A percentile compares a stretch with the other conserved stretches of the same genome.
phyloP scores from a whole-genome alignment of 177 flowering plant genomes.

The Vitis hybrid region DNA sequence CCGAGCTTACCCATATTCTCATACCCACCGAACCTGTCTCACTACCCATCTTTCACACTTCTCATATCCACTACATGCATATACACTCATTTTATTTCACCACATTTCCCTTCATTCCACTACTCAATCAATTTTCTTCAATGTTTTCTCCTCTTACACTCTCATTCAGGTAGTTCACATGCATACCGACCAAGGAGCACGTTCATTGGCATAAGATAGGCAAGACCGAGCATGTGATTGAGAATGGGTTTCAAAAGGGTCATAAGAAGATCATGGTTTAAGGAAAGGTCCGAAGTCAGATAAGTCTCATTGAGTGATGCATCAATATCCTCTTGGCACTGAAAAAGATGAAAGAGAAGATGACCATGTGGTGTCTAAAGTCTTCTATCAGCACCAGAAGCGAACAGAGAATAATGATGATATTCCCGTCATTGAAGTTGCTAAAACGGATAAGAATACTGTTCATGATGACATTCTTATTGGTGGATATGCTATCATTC shows the following conservation, averaged over 20 bases:
- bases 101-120: constrained; percentile 20
- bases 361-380: constrained; percentile 74
- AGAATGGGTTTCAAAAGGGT: constrained; percentile 74
- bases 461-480: too few species aligned
- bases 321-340: constrained; percentile 84
- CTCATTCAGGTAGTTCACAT: too few species aligned
- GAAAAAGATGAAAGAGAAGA: constrained; percentile 75
- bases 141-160: too few species aligned
- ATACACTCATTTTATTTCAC: too few species aligned
- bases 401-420: constrained; percentile 29
- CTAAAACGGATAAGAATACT: too few species aligned
- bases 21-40: too few species aligned
- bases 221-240: constrained; percentile 64
- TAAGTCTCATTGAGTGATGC: constrained; percentile 86
- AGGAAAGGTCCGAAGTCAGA: constrained; percentile 63
- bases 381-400: constrained; percentile 66
- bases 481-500: too few species aligned
- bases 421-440: constrained; percentile 11
- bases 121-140: too few species aligned
- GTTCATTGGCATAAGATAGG: constrained; percentile 99
- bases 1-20: too few species aligned
- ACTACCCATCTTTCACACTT: too few species aligned
- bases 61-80: too few species aligned
- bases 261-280: constrained; percentile 82
- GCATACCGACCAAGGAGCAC: constrained; percentile 22